Conservation (phyloP, 1,284 basidiomycete species). For the Puccinia hordei region DNA sequence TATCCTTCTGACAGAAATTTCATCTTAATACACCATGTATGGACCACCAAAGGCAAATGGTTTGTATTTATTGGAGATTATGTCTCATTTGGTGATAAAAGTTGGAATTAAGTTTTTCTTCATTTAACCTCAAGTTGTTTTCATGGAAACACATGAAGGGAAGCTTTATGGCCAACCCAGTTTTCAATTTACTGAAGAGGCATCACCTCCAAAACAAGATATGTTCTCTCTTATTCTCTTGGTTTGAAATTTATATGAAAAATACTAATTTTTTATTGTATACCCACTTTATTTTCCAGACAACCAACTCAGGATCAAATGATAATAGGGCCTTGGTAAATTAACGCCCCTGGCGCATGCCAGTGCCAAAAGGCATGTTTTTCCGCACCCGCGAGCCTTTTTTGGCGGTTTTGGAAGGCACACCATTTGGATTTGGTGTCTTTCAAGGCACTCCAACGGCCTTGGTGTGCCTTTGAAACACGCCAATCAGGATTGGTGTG, state of each 20-base stretch:
- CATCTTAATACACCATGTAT: neutral
- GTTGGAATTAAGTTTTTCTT: neutral
- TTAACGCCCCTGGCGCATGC: too few relatives aligned
- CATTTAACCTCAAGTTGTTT: slow-evolving; percentile 6
- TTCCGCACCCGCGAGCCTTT: too few relatives aligned
- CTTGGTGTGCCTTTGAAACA: too few relatives aligned
- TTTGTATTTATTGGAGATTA: slow-evolving; percentile 13
- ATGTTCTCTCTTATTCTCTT: neutral
- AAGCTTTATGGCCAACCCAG: neutral
- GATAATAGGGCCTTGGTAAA: too few relatives aligned
- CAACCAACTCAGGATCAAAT: slow-evolving; percentile 11
- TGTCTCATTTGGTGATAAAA: neutral
- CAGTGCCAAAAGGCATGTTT: too few relatives aligned
- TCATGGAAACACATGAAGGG: slow-evolving; percentile 11
- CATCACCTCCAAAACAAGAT: slow-evolving; percentile 14
- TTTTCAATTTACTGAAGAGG: neutral
- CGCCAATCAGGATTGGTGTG: too few relatives aligned
- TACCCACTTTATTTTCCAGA: neutral
- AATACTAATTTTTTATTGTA: neutral
- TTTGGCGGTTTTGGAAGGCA: too few relatives aligned
- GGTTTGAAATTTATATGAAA: neutral
- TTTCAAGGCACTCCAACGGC: too few relatives aligned
- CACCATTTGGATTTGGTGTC: too few relatives aligned
- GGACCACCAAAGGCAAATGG: slow-evolving; percentile 13
- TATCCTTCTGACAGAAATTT: neutral